phyloP scores from a whole-genome alignment of 2,329 filamentous ascomycete species.

The Trichoderma sp. region DNA sequence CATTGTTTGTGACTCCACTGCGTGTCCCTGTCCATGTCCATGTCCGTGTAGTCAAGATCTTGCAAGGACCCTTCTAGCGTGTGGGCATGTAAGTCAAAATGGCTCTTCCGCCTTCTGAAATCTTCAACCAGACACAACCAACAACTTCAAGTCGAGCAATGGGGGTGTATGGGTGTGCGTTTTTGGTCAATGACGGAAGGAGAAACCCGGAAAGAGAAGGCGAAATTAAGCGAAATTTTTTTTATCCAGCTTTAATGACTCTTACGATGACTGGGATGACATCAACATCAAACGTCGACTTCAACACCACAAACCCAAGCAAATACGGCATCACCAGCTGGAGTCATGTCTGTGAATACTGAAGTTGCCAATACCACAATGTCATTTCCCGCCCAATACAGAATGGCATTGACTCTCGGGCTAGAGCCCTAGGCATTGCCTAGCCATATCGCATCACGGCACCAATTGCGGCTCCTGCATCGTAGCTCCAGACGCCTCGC shows the following conservation, averaged over 20 bases:
- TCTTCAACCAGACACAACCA: conserved; percentile 11
- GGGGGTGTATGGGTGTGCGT: background rate
- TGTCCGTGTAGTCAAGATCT: background rate
- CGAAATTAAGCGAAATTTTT: conserved; percentile 6
- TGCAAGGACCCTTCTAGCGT: conserved; percentile 9
- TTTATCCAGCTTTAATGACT: background rate
- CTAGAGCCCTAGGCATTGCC: background rate
- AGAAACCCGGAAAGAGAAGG: background rate
- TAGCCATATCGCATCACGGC: background rate
- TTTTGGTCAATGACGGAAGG: background rate
- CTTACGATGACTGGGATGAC: background rate
- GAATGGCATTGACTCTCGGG: background rate
- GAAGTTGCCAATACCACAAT: background rate
- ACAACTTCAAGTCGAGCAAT: background rate
- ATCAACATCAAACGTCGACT: background rate
- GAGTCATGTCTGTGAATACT: background rate
- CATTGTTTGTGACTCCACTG: conserved; percentile 3
- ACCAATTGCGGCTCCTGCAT: conserved; percentile 15
- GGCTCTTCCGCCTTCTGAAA: conserved; percentile 9
- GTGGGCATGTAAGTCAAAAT: conserved; percentile 1
- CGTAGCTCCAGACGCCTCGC: conserved; percentile 8
- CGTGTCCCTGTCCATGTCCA: background rate
- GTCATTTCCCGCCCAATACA: background rate
- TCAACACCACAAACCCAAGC: background rate
- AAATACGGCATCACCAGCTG: background rate